Evolutionary conservation across 257 asterid species (phyloP), one percentile per base, ranked within the genome.

Genomic region (Anisodus acutangulus): DNA sequence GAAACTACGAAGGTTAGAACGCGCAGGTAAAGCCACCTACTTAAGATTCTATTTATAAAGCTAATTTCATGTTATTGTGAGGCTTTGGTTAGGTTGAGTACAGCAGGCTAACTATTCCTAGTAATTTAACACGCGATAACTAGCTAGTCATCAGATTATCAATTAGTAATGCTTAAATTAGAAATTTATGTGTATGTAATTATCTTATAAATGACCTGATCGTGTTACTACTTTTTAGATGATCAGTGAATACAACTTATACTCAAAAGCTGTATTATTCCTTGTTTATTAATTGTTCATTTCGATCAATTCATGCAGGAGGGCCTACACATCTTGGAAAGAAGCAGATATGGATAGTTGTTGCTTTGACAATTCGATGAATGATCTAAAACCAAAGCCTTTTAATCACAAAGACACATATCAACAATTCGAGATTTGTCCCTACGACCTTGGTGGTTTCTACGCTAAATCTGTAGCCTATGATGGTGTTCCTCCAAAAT

Each of bases 401-500:
- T 93, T 95, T 1, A 92, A 93, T 86, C 89, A 89, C 82, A 89
- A 93, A 82, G 95, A 95, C 84, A 81, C 91, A 12, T 92, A 95
- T 84, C 98, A 95, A 62, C 97, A 92, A 10, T 69, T 93, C 13
- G 97, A 95, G 84, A 90, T 95, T 58, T 88, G 87, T 63, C 92
- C 89, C 1, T 80, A 88, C 59, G 90, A 79, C 16, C 39, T 85
- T 13, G 98, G 98, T 4, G 26, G 26, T 22, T 95, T 92, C 87
- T 90, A 89, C 17, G 98, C 98, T 9, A 68, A 82, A 82, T 91
- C 98, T 5, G 91, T 91, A 1, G 97, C 95, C 53, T 89, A 90
- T 80, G 97, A 95, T 37, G 97, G 97, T 26, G 84, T 86, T 71
- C 96, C 98, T 74, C 98, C 98, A 0, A 87, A 84, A 78, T 93